A percentile compares a stretch with the other conserved stretches of the same genome.
phyloP scores from a whole-genome alignment of 1,284 basidiomycete genomes.

The Austroboletus novae-zelandiae region DNA sequence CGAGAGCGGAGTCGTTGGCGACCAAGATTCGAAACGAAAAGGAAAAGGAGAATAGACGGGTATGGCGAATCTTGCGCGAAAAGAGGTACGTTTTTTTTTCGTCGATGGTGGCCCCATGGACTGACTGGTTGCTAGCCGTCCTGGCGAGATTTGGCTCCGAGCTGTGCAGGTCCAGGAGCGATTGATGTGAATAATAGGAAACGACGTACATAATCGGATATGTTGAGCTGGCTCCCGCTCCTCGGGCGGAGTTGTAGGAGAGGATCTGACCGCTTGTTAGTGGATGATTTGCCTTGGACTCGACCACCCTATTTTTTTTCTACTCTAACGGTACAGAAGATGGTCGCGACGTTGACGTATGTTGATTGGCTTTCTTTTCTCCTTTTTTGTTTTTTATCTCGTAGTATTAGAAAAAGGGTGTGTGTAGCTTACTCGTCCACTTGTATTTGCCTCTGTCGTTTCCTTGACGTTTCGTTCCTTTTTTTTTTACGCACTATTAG shows the following conservation, averaged over 20 bases:
- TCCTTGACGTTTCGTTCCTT: neutral
- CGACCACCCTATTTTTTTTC: neutral
- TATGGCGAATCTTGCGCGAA: slow-evolving; percentile 72
- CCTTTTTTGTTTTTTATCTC: neutral
- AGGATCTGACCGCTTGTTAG: no score
- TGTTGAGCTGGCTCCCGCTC: neutral
- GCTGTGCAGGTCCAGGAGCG: slow-evolving; percentile 64
- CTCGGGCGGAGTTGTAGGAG: no score
- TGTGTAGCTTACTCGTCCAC: slow-evolving; percentile 17
- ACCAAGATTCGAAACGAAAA: slow-evolving; percentile 36
- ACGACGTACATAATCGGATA: neutral
- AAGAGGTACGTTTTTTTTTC: slow-evolving; percentile 55
- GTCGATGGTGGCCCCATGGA: neutral
- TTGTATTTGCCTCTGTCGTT: slow-evolving; percentile 16
- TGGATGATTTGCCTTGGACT: neutral
- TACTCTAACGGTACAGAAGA: no score
- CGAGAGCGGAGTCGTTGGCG: slow-evolving; percentile 38
- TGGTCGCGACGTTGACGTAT: slow-evolving; percentile 1
- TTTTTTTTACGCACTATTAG: neutral
- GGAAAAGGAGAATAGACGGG: slow-evolving; percentile 48
- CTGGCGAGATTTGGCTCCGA: slow-evolving; percentile 78
- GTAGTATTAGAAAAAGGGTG: slow-evolving; percentile 3
- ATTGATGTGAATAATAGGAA: slow-evolving; percentile 35
- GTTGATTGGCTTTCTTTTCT: neutral
- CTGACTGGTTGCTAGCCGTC: slow-evolving; percentile 46